These are phyloP conservation scores for Vanrija sp. DNA, from an alignment of 1,284 basidiomycete genomes.

Conservation along the genomic window DNA sequence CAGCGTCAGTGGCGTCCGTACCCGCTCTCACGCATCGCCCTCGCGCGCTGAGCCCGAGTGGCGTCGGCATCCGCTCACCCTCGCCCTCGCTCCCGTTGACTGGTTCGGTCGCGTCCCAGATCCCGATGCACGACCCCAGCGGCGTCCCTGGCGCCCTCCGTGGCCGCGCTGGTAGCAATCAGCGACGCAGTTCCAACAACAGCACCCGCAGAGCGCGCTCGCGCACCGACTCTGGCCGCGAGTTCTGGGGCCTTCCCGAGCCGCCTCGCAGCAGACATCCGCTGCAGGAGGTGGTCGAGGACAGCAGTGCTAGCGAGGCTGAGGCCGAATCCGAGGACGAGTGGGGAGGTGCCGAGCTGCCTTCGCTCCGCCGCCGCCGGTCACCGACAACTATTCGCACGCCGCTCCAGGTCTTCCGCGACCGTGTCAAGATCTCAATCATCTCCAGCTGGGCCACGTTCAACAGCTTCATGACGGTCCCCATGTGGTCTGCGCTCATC, in stretches of 20 bases:
- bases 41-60: too few species aligned
- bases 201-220: slow-evolving; percentile 12
- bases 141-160: neutral
- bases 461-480: slow-evolving; percentile 80
- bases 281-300: slow-evolving; percentile 29
- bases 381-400: neutral
- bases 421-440: slow-evolving; percentile 28
- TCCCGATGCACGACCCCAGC: neutral
- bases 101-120: slow-evolving; percentile 4
- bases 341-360: slow-evolving; percentile 32
- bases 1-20: neutral
- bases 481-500: slow-evolving; percentile 72
- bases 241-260: slow-evolving; percentile 50
- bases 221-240: slow-evolving; percentile 43
- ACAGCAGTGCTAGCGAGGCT: slow-evolving; percentile 33
- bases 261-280: slow-evolving; percentile 11
- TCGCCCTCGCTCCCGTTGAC: slow-evolving; percentile 38
- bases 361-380: slow-evolving; percentile 6
- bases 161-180: slow-evolving; percentile 25
- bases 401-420: neutral
- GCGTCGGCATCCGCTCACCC: slow-evolving; percentile 18
- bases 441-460: slow-evolving; percentile 47
- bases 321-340: slow-evolving; percentile 48
- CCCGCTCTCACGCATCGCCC: too few species aligned
- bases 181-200: slow-evolving; percentile 11